A percentile compares a stretch with the other conserved stretches of the same genome.
Conservation (phyloP, 352 stramenopile species). For the Globisporangium parvum region DNA sequence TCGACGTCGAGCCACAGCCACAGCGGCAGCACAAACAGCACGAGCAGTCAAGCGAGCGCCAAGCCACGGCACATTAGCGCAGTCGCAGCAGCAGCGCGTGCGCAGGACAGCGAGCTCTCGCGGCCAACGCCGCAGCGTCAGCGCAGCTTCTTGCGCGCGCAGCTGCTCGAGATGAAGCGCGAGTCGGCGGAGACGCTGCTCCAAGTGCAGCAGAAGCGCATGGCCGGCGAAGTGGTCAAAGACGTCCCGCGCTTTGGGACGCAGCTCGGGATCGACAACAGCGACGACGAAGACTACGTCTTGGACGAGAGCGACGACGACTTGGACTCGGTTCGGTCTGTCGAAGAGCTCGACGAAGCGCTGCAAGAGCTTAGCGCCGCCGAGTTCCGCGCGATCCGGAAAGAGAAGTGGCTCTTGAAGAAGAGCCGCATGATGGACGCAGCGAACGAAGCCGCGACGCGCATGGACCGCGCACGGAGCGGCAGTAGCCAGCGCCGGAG, state of each 20-base stretch:
- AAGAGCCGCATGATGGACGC: conserved; percentile 11
- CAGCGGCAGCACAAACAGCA: conserved; percentile 10
- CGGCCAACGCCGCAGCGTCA: conserved; percentile 42
- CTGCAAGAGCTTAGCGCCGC: conserved; percentile 21
- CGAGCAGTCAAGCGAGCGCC: conserved; percentile 23
- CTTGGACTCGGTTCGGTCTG: conserved; percentile 18
- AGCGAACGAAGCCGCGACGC: conserved; percentile 9
- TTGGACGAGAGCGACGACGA: conserved; percentile 31
- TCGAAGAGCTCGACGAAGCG: conserved; percentile 34
- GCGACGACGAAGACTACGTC: conserved; percentile 29
- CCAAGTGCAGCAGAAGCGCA: conserved; percentile 31
- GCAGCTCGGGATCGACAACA: conserved; percentile 18
- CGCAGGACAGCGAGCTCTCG: conserved; percentile 16
- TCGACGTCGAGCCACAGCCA: not conserved
- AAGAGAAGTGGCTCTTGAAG: conserved; percentile 21
- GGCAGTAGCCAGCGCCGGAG: conserved; percentile 15
- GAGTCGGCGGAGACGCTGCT: conserved; percentile 54
- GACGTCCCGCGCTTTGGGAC: conserved; percentile 20
- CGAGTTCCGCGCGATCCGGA: conserved; percentile 24
- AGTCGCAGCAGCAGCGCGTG: conserved; percentile 26
- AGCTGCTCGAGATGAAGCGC: conserved; percentile 75
- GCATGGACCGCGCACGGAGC: conserved; percentile 18
- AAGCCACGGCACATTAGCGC: conserved; percentile 26
- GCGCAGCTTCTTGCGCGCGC: conserved; percentile 57
- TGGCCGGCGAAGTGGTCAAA: conserved; percentile 34